Base-by-base conservation (phyloP, 495 filamentous ascomycete genomes). In the Zalerion maritima region DNA sequence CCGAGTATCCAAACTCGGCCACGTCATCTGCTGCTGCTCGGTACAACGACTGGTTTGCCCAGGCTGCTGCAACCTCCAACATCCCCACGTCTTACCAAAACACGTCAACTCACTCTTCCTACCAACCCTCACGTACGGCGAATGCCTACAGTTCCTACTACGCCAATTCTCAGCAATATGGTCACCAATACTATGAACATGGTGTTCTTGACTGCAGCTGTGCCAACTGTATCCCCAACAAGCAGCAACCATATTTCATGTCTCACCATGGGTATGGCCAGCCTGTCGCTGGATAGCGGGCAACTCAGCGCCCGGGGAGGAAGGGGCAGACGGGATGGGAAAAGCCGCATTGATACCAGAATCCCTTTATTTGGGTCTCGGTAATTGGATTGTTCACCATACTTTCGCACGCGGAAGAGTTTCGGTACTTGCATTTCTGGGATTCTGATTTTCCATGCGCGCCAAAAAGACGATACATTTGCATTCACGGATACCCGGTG, bases 171-270 rank as follows among this genome's bases (percentile, higher is more conserved):
- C 54, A 68, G 33, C 61, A 63, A 18, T 72, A 75, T 32, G 59
- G 62, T 14, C 67, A 71, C 28, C 61, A 53, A 46, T 55, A 60
- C 17, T 78, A 75, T 70, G 58, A 67, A 34, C 64, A 67, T 35
- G 61, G 67, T 41, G 65, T 64, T 25, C 62, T 65, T 17, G 79
- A 75, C 12, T 89, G 80, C 47, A 64, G 59, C 34, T 89, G 81
- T 48, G 47, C 57, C 26, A 68, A 71, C 31, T 87, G 81, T 50
- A 53, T 58, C 6, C 74, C 48, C 31, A 45, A 69, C 36, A 68
- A 75, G 33, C 48, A 73, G 17, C 67, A 71, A 20, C 52, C 67
- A 11, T 81, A 84, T 45, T 71, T 83, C 43, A 68, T 67, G 45
- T 56, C 62, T 26, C n/a, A n/a, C n/a, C 64, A 63, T 27, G 57